Base-by-base conservation (phyloP, 2,329 filamentous ascomycete species). In the Zymoseptoria tritici region DNA sequence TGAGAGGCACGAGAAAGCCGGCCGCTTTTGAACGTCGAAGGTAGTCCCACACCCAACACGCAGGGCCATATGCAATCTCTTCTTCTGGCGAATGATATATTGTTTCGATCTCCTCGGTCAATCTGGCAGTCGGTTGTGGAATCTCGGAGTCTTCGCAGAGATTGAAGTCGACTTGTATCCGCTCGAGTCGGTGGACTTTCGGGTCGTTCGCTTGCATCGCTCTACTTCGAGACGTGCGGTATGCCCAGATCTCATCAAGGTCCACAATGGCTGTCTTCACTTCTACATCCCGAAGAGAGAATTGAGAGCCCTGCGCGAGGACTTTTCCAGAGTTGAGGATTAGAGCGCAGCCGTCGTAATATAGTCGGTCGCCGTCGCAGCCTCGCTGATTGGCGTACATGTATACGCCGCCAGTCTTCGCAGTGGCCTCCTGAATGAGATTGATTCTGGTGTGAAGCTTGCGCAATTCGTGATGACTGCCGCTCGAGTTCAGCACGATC, bases 1-100 rank as follows among this genome's bases (percentile, higher is more conserved):
- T 79, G 1, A 86, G 75, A 0, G 84, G 80, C 0, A 86, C 73
- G 36, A 85, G 76, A 65, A 78, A 86, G 1, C 84, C 85, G 8
- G 81, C 78, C 19, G 77, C 74, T 24, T 74, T 74, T 8, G 75
- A 82, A 22, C 82, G 73, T 4, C 81, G 73, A 0, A 86, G 73
- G 65, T 85, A 86, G 64, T 87, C 83, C 83, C 83, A 90, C 1
- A 90, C 73, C 79, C 83, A 90, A 66, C 82, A 85, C 3, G 84
- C 86, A 1, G 84, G 81, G 0, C 83, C 83, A 1, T 85, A 73
- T 1, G 83, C 83, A 60, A 90, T 88, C 68, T 88, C 85, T 67
- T 89, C 85, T 66, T 88, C 85, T 0, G 85, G 84, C 0, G 75
- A 73, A 66, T 87, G 83, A 61, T 83, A 83, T n/a, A 76, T 75